Conservation (phyloP, 1,139 yeast genomes). For the Pichia sp. region DNA sequence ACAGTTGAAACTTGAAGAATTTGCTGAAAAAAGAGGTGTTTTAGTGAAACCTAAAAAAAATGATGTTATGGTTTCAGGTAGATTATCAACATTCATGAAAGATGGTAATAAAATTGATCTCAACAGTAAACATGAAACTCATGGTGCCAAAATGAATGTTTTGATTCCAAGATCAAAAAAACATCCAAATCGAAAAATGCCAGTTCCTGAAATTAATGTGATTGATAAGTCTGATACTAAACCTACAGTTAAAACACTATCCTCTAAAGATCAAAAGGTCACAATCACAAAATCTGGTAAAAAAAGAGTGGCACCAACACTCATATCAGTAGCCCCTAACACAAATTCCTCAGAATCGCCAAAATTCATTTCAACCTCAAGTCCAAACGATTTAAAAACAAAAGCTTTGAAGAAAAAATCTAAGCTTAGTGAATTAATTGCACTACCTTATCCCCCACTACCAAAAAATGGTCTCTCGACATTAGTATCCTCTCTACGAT, state of each 20-base stretch:
- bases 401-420: slow-evolving; percentile 20
- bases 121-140: background rate
- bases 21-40: slow-evolving; percentile 29
- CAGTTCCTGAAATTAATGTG: slow-evolving; percentile 14
- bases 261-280: slow-evolving; percentile 35
- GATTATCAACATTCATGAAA: slow-evolving; percentile 37
- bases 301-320: slow-evolving; percentile 77
- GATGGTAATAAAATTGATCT: slow-evolving; percentile 1
- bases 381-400: slow-evolving; percentile 1
- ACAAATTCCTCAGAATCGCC: slow-evolving; percentile 7
- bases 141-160: slow-evolving; percentile 19
- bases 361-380: slow-evolving; percentile 3
- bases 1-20: slow-evolving; percentile 67
- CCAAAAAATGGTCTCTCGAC: slow-evolving; percentile 45
- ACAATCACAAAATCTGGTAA: slow-evolving; percentile 72
- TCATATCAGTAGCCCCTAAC: slow-evolving; percentile 42
- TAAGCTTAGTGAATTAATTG: slow-evolving; percentile 4
- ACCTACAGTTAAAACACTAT: slow-evolving; percentile 17
- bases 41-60: slow-evolving; percentile 8
- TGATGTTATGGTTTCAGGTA: slow-evolving; percentile 20
- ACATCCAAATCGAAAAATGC: slow-evolving; percentile 25
- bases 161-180: slow-evolving; percentile 26
- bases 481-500: slow-evolving; percentile 39
- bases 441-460: slow-evolving; percentile 31
- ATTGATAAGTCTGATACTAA: background rate